Conservation (phyloP, 129 eudicot genomes). For the Saussurea involucrata region DNA sequence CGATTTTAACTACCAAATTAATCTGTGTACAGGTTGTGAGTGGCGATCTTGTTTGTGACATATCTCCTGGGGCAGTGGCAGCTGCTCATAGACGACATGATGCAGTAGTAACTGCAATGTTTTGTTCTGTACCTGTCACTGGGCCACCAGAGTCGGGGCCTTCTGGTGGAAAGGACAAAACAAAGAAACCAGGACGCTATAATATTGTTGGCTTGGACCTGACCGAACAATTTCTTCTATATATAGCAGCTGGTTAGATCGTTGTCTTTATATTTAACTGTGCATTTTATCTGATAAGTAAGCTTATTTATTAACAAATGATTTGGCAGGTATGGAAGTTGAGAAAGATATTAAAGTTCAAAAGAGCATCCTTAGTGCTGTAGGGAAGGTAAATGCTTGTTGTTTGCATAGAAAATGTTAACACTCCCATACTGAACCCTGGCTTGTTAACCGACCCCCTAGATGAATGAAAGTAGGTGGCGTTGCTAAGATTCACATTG, state of each 20-base stretch:
- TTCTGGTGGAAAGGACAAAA: slow-evolving; percentile 82
- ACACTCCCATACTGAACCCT: neutral
- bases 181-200: slow-evolving; percentile 67
- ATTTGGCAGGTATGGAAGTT: slow-evolving; percentile 61
- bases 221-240: slow-evolving; percentile 74
- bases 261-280: neutral
- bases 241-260: slow-evolving; percentile 79
- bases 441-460: neutral
- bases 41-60: slow-evolving; percentile 89
- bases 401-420: neutral
- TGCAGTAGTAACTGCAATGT: slow-evolving; percentile 88
- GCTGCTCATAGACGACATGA: slow-evolving; percentile 97
- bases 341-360: slow-evolving; percentile 79
- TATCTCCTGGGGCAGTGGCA: slow-evolving; percentile 95
- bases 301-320: neutral
- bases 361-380: slow-evolving; percentile 90
- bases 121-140: slow-evolving; percentile 81
- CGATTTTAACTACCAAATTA: neutral
- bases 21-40: slow-evolving; percentile 66
- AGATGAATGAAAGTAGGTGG: neutral
- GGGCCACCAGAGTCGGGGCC: slow-evolving; percentile 80
- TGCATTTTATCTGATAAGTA: slow-evolving; percentile 8
- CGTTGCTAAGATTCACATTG: neutral
- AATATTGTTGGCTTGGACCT: slow-evolving; percentile 81
- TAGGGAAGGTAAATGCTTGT: slow-evolving; percentile 58